Conservation (phyloP, 2,329 filamentous ascomycete species). For the Aspergillus alliaceus region DNA sequence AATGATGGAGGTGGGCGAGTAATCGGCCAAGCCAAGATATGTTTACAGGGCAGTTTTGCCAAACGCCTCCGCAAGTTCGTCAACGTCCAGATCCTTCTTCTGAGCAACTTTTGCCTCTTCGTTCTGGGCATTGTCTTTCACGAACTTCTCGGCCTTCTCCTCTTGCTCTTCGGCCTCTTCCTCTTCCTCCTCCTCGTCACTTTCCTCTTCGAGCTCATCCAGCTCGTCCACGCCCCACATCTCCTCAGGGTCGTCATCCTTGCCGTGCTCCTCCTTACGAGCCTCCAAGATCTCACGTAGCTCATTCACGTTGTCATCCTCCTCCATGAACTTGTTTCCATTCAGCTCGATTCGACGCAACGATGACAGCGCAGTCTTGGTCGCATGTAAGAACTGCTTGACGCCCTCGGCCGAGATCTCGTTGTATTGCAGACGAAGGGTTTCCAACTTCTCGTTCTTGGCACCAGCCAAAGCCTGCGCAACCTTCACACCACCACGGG, state of each 20-base stretch:
- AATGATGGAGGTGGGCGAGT: neutral
- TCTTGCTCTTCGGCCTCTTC: constrained; percentile 68
- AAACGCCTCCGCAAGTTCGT: constrained; percentile 73
- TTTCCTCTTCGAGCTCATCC: constrained; percentile 77
- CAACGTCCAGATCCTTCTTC: constrained; percentile 76
- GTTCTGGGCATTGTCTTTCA: constrained; percentile 62
- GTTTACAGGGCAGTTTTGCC: constrained; percentile 61
- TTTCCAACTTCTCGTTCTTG: constrained; percentile 75
- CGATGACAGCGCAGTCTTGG: constrained; percentile 67
- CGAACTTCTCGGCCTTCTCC: constrained; percentile 61
- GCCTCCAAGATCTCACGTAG: constrained; percentile 72
- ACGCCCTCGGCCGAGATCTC: constrained; percentile 81
- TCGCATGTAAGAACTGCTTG: constrained; percentile 68
- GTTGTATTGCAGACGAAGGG: constrained; percentile 86
- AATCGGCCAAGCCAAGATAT: neutral
- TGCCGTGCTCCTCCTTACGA: constrained; percentile 69
- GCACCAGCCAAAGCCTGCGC: constrained; percentile 72
- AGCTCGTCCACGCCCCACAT: constrained; percentile 84
- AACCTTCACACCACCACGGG: constrained; percentile 73
- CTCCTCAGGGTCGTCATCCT: constrained; percentile 68
- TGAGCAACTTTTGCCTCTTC: constrained; percentile 66
- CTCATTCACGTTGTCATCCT: constrained; percentile 69
- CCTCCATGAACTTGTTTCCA: constrained; percentile 90
- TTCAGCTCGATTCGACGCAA: constrained; percentile 89
- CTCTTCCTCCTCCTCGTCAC: constrained; percentile 68